phyloP scores from a whole-genome alignment of 169 alveolate species.

The Plasmodium falciparum region DNA sequence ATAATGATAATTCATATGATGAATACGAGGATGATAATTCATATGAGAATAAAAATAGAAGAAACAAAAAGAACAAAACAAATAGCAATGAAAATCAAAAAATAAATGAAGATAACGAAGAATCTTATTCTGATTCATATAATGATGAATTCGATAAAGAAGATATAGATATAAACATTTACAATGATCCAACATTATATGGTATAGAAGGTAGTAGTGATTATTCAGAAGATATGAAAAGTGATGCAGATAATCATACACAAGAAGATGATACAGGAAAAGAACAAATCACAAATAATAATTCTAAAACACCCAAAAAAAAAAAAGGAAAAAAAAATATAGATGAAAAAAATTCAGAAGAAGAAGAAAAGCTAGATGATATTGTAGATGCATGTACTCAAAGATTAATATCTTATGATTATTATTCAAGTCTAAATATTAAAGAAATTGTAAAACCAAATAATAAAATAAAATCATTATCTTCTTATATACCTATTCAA shows the following conservation, averaged over 20 bases:
- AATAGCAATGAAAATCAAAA: background rate
- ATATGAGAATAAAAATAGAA: background rate
- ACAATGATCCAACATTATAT: slow-evolving; percentile 53
- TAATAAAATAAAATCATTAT: slow-evolving; percentile 57
- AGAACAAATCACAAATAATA: slow-evolving; percentile 1
- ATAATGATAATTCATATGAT: background rate
- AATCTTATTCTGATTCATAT: slow-evolving; percentile 7
- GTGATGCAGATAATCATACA: slow-evolving; percentile 33
- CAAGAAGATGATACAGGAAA: slow-evolving; percentile 45
- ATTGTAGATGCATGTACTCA: slow-evolving; percentile 45
- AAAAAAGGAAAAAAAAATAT: slow-evolving; percentile 32
- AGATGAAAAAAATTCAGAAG: slow-evolving; percentile 1
- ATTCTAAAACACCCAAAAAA: background rate
- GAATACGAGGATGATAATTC: slow-evolving; percentile 5
- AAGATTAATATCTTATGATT: slow-evolving; percentile 66
- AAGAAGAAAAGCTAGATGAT: slow-evolving; percentile 63
- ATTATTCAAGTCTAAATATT: slow-evolving; percentile 59
- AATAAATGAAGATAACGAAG: slow-evolving; percentile 1
- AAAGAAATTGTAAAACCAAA: slow-evolving; percentile 56
- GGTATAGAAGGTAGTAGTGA: slow-evolving; percentile 76
- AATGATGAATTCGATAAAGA: slow-evolving; percentile 43
- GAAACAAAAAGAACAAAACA: background rate
- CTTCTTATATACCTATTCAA: slow-evolving; percentile 51
- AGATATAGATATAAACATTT: slow-evolving; percentile 44
- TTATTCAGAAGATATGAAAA: slow-evolving; percentile 67